phyloP scores from a whole-genome alignment of 2,329 filamentous ascomycete genomes.

The Magnaporthales sp. region DNA sequence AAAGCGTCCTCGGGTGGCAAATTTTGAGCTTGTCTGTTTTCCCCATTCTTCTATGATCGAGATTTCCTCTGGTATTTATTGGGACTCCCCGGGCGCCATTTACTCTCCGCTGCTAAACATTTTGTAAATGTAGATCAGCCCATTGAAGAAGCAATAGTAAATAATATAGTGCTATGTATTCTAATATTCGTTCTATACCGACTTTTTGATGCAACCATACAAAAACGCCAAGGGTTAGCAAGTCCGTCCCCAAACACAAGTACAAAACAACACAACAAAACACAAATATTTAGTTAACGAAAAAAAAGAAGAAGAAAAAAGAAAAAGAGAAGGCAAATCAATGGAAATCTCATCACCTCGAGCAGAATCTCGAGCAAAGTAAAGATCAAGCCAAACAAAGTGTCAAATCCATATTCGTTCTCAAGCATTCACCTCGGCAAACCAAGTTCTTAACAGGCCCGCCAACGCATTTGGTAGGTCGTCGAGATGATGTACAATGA shows the following conservation, averaged over 20 bases:
- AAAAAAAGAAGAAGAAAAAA: not conserved
- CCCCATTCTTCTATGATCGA: too few species aligned
- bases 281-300: too few species aligned
- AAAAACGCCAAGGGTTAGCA: not conserved
- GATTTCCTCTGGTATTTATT: too few species aligned
- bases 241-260: not conserved
- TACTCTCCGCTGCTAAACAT: too few species aligned
- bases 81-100: too few species aligned
- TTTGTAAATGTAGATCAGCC: too few species aligned
- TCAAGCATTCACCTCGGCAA: conserved; percentile 58
- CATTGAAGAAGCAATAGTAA: too few species aligned
- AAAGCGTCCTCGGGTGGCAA: too few species aligned
- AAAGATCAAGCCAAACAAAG: not conserved
- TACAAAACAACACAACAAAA: not conserved
- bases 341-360: not conserved
- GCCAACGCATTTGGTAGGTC: conserved; percentile 86
- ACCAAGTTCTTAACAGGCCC: conserved; percentile 89
- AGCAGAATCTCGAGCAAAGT: not conserved
- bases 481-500: conserved; percentile 85
- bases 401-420: too few species aligned
- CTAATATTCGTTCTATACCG: not conserved
- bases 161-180: not conserved
- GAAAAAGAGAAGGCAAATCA: not conserved
- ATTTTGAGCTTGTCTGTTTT: too few species aligned
- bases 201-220: not conserved